Percentiles rank a stretch among this genome's conserved stretches.
Evolutionary conservation across 306 rosid genomes (phyloP).

Genomic region (Gleditsia sinensis): DNA sequence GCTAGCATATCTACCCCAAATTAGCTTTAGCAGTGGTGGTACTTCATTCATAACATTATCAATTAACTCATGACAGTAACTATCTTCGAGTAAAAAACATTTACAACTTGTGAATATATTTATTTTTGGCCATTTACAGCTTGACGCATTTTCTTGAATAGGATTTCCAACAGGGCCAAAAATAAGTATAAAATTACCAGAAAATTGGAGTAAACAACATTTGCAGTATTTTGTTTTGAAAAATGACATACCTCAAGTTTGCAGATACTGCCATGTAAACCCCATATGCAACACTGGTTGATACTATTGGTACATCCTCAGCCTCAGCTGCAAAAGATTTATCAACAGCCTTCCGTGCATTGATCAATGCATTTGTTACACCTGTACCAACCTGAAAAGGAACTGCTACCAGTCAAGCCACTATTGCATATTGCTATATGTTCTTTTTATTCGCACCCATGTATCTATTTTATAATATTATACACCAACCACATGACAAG

Average conservation of each 20-base stretch:
- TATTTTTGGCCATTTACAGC: conserved; percentile 23
- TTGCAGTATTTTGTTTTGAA: neutral
- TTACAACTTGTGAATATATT: too few species aligned
- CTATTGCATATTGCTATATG: neutral
- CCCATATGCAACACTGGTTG: conserved; percentile 87
- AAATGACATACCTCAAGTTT: conserved; percentile 72
- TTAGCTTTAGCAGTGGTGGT: neutral
- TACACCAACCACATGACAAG: neutral
- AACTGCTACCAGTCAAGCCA: conserved; percentile 5
- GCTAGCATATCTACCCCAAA: neutral
- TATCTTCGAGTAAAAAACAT: too few species aligned
- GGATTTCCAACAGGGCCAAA: conserved; percentile 8
- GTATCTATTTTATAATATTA: conserved; percentile 6
- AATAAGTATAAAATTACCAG: neutral
- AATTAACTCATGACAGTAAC: too few species aligned
- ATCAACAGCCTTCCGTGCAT: conserved; percentile 61
- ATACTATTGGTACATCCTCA: conserved; percentile 75
- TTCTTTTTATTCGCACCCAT: neutral
- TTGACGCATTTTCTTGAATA: conserved; percentile 3
- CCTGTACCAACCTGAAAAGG: conserved; percentile 75
- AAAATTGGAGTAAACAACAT: neutral
- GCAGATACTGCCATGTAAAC: conserved; percentile 82
- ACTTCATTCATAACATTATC: neutral
- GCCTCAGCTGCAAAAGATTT: conserved; percentile 72
- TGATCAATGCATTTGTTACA: conserved; percentile 80